Evolutionary conservation across 352 stramenopile genomes (phyloP), one percentile per base, ranked within the genome.

Genomic region (Pythium vanterpoolii): DNA sequence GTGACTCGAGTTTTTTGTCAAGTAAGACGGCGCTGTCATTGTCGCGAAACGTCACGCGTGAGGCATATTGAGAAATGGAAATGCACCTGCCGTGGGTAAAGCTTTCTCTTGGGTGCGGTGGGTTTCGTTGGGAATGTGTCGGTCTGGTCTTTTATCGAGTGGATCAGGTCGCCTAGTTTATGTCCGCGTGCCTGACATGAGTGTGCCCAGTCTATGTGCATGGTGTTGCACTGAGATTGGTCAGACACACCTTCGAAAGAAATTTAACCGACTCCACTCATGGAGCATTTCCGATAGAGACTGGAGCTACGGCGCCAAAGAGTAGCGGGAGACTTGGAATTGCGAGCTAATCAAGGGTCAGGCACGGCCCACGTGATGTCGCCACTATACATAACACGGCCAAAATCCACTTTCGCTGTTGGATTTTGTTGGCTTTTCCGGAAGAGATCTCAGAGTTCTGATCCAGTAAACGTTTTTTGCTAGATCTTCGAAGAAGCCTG

Each of bases 1-100:
- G 30, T 46, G 8, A 23, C 48, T 56, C 48, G 48, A 56, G 18
- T 42, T 19, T 27, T 56, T 56, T 11, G n/a, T 42, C 31, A 51
- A 8, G 45, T 26, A 51, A 1, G 26, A 26, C n/a, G 18, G 42
- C 42, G 31, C n/a, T 5, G 42, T 2, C 34, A 42, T 42, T 9
- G 11, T 42, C 3, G 9, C 18, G 34, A 42, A 42, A 0, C n/a
- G n/a, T n/a, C n/a, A n/a, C n/a, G n/a, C n/a, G n/a, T n/a, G 34
- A 8, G 24, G 26, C 27, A 39, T 23, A 34, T 52, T 13, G 19
- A 16, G 24, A 31, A 50, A 50, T 50, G 7, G n/a, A n/a, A n/a
- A n/a, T n/a, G n/a, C n/a, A n/a, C n/a, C n/a, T n/a, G n/a, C n/a
- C n/a, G n/a, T n/a, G n/a, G n/a, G n/a, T n/a, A n/a, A n/a, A n/a